Evolutionary conservation across 2,329 filamentous ascomycete species (phyloP), one percentile per base, ranked within the genome.

Genomic region (Colletotrichum sp.): DNA sequence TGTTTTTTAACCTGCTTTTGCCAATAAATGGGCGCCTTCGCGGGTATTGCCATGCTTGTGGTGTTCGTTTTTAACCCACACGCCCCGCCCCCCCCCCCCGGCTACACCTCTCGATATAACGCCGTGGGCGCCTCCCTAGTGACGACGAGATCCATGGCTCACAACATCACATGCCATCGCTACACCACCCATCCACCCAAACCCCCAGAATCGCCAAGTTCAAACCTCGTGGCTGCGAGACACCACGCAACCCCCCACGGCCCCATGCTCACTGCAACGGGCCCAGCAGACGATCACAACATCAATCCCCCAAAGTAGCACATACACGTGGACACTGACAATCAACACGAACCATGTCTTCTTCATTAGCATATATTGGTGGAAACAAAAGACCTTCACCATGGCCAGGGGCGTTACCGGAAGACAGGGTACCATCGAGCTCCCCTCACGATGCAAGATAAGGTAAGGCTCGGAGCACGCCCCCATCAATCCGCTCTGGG

Each of bases 361-460:
- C 21, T 39, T 39, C 21, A 16, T 39, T 6, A 10, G 16, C 16
- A 7, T 36, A 70, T 70, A 63, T 70, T 70, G 68, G 68, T 70
- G 68, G 68, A 70, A 70, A 63, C 36, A 32, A 63, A 62, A 32
- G 55, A n/a, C 36, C 57, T 44, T 69, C 16, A 24, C 15, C 21
- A 24, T 28, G 57, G 26, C 15, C 24, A 34, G 24, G 36, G 16
- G 67, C 26, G 4, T 32, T 3, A 26, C 18, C 3, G 16, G 30
- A 12, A 34, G 18, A 62, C n/a, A 34, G 44, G 73, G 57, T 72
- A 36, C 7, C 55, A 75, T 67, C 15, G 39, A 52, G 39, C 26
- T 52, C 57, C 21, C 63, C 70, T 69, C 64, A 69, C 64, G 59
- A 74, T 60, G 74, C 59, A 65, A 74, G 74, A 66, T 74, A 74